These are phyloP conservation scores for Apodospora peruviana DNA, from an alignment of 495 filamentous ascomycete genomes.

Conservation along the genomic window DNA sequence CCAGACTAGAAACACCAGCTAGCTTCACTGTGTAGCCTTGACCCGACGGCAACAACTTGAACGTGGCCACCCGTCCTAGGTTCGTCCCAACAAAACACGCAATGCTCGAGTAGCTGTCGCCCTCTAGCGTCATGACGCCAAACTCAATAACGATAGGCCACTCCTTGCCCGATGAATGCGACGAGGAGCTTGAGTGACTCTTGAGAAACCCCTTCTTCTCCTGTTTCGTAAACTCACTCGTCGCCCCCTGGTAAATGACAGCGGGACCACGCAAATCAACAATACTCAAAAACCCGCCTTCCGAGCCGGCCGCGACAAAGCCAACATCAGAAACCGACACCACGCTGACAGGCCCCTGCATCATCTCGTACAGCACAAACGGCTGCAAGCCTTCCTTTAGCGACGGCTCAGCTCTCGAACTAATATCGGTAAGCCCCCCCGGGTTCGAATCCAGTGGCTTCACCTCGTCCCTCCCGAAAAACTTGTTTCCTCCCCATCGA, in stretches of 20 bases:
- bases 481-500: constrained; percentile 75
- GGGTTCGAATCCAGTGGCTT: constrained; percentile 51
- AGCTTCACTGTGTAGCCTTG: constrained; percentile 70
- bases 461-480: constrained; percentile 45
- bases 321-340: constrained; percentile 83
- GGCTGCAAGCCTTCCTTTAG: constrained; percentile 80
- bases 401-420: constrained; percentile 66
- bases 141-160: constrained; percentile 80
- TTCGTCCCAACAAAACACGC: constrained; percentile 88
- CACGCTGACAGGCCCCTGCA: constrained; percentile 70
- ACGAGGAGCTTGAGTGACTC: constrained; percentile 28
- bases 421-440: constrained; percentile 65
- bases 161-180: constrained; percentile 49
- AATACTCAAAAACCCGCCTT: constrained; percentile 70
- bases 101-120: constrained; percentile 91
- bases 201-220: constrained; percentile 63
- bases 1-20: constrained; percentile 58
- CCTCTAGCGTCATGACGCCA: constrained; percentile 87
- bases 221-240: constrained; percentile 61
- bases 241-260: constrained; percentile 68
- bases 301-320: constrained; percentile 81
- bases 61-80: constrained; percentile 73
- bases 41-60: constrained; percentile 75
- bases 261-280: constrained; percentile 84
- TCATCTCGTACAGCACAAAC: constrained; percentile 71